These are phyloP conservation scores for Plectranthus barbatus DNA, from an alignment of 257 asterid genomes.

Conservation along the genomic window DNA sequence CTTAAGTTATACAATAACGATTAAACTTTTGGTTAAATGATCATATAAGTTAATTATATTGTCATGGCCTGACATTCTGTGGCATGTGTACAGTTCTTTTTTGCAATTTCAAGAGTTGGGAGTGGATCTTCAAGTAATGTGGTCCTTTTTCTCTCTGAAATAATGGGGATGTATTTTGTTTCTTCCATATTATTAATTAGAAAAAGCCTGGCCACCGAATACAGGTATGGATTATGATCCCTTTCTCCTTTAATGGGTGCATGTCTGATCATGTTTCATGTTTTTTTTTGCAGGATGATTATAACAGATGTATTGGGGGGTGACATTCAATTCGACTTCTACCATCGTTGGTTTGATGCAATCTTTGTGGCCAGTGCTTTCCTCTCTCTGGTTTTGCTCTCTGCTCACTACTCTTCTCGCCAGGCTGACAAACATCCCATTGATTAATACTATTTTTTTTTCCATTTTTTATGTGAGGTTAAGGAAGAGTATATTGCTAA, in stretches of 20 bases:
- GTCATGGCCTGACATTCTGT: conserved; percentile 21
- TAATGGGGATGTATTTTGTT: conserved; percentile 97
- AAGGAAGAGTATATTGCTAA: too few relatives aligned
- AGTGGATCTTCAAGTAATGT: conserved; percentile 99
- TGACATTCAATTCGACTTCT: conserved; percentile 90
- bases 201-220: conserved; percentile 77
- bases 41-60: conserved; percentile 18
- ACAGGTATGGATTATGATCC: conserved; percentile 63
- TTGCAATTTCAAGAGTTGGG: conserved; percentile 97
- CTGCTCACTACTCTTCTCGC: conserved; percentile 93
- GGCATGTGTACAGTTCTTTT: conserved; percentile 77
- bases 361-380: conserved; percentile 94
- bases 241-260: not conserved
- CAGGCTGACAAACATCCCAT: conserved; percentile 93
- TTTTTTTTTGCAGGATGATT: conserved; percentile 50
- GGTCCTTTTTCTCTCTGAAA: conserved; percentile 96
- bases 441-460: conserved; percentile 30
- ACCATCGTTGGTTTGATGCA: conserved; percentile 97
- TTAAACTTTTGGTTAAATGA: not conserved
- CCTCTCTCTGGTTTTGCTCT: conserved; percentile 79
- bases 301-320: conserved; percentile 94
- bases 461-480: not conserved
- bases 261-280: not conserved
- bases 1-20: not conserved
- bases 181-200: conserved; percentile 88